Percentiles rank a stretch among this genome's conserved stretches.
These are phyloP conservation scores for Lasiosphaeria miniovina DNA, from an alignment of 495 filamentous ascomycete genomes.

Conservation along the genomic window DNA sequence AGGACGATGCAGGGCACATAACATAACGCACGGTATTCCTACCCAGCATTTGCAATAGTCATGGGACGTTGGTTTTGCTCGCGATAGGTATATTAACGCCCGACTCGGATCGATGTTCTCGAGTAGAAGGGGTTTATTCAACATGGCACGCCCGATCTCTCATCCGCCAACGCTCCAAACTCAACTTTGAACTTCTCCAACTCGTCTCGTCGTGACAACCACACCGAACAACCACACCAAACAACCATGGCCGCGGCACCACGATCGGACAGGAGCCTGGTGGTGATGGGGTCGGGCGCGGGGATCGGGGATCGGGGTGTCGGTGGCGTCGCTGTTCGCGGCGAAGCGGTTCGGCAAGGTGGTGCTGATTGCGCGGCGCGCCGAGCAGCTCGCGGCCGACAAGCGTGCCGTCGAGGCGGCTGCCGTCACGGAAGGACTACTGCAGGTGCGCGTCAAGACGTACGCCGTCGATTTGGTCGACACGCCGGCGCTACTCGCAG, in stretches of 20 bases:
- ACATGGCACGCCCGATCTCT: no score
- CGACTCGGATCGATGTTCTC: no score
- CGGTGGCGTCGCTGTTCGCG: conserved; percentile 36
- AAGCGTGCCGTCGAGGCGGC: conserved; percentile 23
- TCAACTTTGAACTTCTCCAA: no score
- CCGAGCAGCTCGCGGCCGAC: conserved; percentile 32
- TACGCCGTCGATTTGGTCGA: conserved; percentile 35
- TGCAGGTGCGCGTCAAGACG: conserved; percentile 25
- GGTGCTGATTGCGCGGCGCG: conserved; percentile 37
- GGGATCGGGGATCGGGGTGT: conserved; percentile 44
- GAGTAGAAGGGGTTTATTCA: no score
- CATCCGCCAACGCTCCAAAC: no score
- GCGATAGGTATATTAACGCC: no score
- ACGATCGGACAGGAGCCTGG: conserved; percentile 14
- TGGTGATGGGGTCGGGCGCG: conserved; percentile 42
- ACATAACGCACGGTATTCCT: no score
- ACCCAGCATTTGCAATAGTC: no score
- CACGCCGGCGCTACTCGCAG: conserved; percentile 18
- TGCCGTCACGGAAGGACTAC: conserved; percentile 2
- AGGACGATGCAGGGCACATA: no score
- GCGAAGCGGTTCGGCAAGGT: conserved; percentile 36
- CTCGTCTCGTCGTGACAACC: no score
- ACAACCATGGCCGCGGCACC: not conserved
- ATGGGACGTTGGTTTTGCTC: no score
- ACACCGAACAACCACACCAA: no score